A percentile compares a stretch with the other conserved stretches of the same genome.
These are phyloP conservation scores for Fraxinus paxiana DNA, from an alignment of 305 asterid species.

Conservation along the genomic window DNA sequence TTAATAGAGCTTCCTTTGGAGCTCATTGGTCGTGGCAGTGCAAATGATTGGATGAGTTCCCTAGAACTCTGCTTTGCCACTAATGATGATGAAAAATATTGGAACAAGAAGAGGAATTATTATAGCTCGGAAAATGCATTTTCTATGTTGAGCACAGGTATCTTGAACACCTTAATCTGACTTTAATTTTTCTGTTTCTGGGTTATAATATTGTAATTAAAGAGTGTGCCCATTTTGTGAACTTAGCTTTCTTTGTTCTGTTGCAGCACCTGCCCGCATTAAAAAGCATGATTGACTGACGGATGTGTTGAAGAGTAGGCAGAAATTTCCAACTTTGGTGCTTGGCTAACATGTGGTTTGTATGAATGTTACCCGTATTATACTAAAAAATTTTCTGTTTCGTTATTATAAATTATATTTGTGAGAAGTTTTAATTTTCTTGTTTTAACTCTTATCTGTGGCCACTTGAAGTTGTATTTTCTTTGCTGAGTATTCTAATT, in stretches of 20 bases:
- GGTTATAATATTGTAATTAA: background rate
- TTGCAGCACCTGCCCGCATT: slow-evolving; percentile 30
- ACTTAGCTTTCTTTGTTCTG: slow-evolving; percentile 11
- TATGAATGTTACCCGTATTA: slow-evolving; percentile 10
- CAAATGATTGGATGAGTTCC: slow-evolving; percentile 38
- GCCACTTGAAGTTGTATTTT: background rate
- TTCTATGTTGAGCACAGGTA: slow-evolving; percentile 29
- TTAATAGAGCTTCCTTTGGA: slow-evolving; percentile 38
- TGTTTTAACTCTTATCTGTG: background rate
- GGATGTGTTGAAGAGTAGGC: background rate
- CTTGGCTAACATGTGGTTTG: slow-evolving; percentile 20
- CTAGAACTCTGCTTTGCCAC: slow-evolving; percentile 39
- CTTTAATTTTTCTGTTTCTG: background rate
- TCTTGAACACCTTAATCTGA: background rate
- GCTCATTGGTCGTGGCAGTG: slow-evolving; percentile 43
- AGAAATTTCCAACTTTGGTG: slow-evolving; percentile 7
- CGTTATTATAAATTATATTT: background rate
- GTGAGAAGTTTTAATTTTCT: background rate
- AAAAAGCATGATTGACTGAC: background rate
- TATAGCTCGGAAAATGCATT: slow-evolving; percentile 1
- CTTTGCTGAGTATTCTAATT: background rate
- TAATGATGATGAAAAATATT: slow-evolving; percentile 40
- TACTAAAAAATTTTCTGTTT: slow-evolving; percentile 13
- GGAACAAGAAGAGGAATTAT: slow-evolving; percentile 11
- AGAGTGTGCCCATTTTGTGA: background rate